Conservation (phyloP, 2,329 filamentous ascomycete species). For the Fusarium multiceps region DNA sequence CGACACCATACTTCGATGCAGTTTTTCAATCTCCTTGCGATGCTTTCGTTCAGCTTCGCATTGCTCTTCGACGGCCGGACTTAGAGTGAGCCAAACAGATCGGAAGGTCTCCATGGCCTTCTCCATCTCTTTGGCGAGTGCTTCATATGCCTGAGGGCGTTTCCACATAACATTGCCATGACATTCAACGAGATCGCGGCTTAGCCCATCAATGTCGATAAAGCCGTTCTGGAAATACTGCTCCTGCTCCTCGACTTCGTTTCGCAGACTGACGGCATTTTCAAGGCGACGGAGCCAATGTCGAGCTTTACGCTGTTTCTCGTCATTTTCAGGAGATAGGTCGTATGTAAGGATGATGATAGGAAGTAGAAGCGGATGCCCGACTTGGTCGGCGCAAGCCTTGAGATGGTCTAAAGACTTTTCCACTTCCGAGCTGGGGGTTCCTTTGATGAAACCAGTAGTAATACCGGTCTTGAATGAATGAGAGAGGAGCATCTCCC, state of each 20-base stretch:
- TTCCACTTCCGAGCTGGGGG: slow-evolving; percentile 65
- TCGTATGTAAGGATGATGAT: slow-evolving; percentile 69
- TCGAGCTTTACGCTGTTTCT: slow-evolving; percentile 71
- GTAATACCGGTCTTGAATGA: slow-evolving; percentile 66
- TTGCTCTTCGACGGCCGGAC: slow-evolving; percentile 31
- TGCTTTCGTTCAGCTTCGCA: slow-evolving; percentile 46
- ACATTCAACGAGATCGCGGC: slow-evolving; percentile 71
- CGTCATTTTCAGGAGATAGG: slow-evolving; percentile 65
- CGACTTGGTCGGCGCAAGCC: slow-evolving; percentile 61
- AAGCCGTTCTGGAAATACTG: slow-evolving; percentile 64
- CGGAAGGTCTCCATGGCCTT: slow-evolving; percentile 60
- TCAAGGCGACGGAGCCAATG: slow-evolving; percentile 71
- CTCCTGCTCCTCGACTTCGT: slow-evolving; percentile 68
- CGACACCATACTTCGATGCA: slow-evolving; percentile 64
- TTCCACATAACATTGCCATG: slow-evolving; percentile 72
- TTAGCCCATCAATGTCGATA: slow-evolving; percentile 69
- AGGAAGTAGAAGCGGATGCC: slow-evolving; percentile 69
- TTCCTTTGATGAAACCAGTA: slow-evolving; percentile 71
- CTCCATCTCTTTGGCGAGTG: slow-evolving; percentile 62
- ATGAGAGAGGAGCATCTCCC: slow-evolving; percentile 72
- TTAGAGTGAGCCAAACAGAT: slow-evolving; percentile 38
- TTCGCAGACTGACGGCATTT: slow-evolving; percentile 69
- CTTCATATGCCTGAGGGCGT: slow-evolving; percentile 69
- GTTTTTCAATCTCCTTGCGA: slow-evolving; percentile 52
- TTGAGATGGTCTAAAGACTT: slow-evolving; percentile 62